Evolutionary conservation across 1,284 basidiomycete species (phyloP), one percentile per base, ranked within the genome.

Genomic region (Cryptococcus depauperatus): DNA sequence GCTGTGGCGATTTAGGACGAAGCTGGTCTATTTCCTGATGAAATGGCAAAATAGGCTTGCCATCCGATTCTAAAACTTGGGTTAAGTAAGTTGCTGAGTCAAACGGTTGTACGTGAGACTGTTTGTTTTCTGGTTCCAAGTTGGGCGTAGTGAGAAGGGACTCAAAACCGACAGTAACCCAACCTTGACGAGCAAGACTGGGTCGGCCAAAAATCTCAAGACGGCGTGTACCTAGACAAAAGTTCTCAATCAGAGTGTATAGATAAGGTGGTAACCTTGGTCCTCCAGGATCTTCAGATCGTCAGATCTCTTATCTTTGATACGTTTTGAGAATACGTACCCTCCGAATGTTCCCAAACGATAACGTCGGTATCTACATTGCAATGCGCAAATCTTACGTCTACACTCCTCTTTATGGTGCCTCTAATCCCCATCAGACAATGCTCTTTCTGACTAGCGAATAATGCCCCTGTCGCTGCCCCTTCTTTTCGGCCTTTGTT

Each of bases 381-480:
- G 69, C 93, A 97, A 69, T 98, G 92, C 0, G 96, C 92, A 66
- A 97, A 93, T 81, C 87, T 85, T 47, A 81, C 83, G 66, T 99
- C 93, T 1, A 85, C 90, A 18, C 87, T 91, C 22, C 93, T 77
- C 14, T 92, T 80, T 3, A 99, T 93, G 1, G 93, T 98, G 2
- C 93, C 93, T 28, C 88, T 81, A 56, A 99, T 98, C n/a, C 95
- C 95, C 79, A 98, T 96, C 35, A 97, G 74, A 70, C 92, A 97
- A 64, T 98, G 93, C 61, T 96, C 87, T 64, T 93, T 91, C 41
- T 90, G 91, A 29, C 86, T 78, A 7, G 84, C 87, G 39, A 95
- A 76, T 23, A 95, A 14, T 22, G 30, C 38, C n/a, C 47, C 47
- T 9, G 19, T 25, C 11, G 22, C 38, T 11, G 18, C n/a, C 16